phyloP scores from a whole-genome alignment of 1,284 basidiomycete genomes.

The Ceraceosorus guamensis region DNA sequence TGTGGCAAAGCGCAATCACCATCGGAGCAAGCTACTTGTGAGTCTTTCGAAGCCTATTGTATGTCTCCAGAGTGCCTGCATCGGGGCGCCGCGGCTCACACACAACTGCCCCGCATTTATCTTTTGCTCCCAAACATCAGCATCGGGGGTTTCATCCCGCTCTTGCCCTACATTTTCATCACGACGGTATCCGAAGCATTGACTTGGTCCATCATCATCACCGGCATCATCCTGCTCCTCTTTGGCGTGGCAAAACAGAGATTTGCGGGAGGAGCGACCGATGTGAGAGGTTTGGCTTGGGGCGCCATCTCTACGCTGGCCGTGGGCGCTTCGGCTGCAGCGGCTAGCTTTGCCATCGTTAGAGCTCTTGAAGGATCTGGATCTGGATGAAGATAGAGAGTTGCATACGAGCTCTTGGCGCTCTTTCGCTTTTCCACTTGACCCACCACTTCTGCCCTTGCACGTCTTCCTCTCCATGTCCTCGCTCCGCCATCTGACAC shows the following conservation, averaged over 20 bases:
- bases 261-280: constrained; percentile 28
- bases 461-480: too few relatives aligned
- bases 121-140: too few relatives aligned
- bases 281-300: constrained; percentile 55
- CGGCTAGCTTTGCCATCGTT: constrained; percentile 78
- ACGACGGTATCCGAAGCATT: constrained; percentile 23
- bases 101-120: too few relatives aligned
- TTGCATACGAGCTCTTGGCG: too few relatives aligned
- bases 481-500: too few relatives aligned
- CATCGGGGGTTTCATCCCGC: constrained; percentile 16
- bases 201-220: constrained; percentile 29
- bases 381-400: too few relatives aligned
- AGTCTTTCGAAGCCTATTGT: constrained; percentile 11
- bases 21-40: constrained; percentile 40
- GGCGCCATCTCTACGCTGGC: constrained; percentile 82
- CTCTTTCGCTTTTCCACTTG: too few relatives aligned
- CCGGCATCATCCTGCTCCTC: constrained; percentile 31
- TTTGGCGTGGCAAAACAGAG: constrained; percentile 40
- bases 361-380: constrained; percentile 58
- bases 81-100: too few relatives aligned
- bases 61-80: background rate
- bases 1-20: constrained; percentile 29
- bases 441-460: too few relatives aligned
- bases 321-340: constrained; percentile 83
- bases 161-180: constrained; percentile 40